Evolutionary conservation across 2,329 filamentous ascomycete species (phyloP), one percentile per base, ranked within the genome.

Genomic region (Chaetoscypha palmicola): DNA sequence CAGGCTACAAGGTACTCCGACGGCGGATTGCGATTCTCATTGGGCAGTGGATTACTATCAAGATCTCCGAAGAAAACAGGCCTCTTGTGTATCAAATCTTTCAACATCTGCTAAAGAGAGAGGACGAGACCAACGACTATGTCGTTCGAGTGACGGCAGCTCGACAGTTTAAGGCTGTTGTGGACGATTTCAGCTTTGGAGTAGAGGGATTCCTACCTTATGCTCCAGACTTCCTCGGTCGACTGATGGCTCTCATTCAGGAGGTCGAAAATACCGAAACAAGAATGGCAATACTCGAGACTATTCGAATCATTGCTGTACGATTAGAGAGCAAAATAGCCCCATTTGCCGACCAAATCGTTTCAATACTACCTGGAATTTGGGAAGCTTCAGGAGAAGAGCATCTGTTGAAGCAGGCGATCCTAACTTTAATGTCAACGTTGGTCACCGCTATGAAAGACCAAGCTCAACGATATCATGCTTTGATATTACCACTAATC

Each of bases 81-180:
- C 74, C 82, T 0, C 68, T 90, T 16, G 79, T 94, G 4, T 97
- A 94, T 59, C 82, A 91, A 58, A 87, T 97, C 43, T 96, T 89
- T 62, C 80, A 86, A 46, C 86, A 95, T 62, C 73, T 98, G 11
- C 73, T 98, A 16, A 83, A 89, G 56, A 77, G 79, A 5, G 73
- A 77, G 14, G 89, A 96, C 56, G 71, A 78, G 5, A 71, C 80
- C 47, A 98, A 98, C 58, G 92, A 98, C 58, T 74, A 89, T 41
- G 90, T 97, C 1, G 92, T 98, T 23, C 81, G 88, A 11, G 83
- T 97, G 42, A 96, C 91, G 2, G 88, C 92, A 2, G 92, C 87
- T 4, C 77, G 90, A 43, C 87, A 94, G 56, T 76, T 98, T 39
- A 83, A 83, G 55, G 76, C 77, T 52, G 77, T 95, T 33, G 79